phyloP scores from a whole-genome alignment of 495 filamentous ascomycete species.

The Trichocladium antarcticum region DNA sequence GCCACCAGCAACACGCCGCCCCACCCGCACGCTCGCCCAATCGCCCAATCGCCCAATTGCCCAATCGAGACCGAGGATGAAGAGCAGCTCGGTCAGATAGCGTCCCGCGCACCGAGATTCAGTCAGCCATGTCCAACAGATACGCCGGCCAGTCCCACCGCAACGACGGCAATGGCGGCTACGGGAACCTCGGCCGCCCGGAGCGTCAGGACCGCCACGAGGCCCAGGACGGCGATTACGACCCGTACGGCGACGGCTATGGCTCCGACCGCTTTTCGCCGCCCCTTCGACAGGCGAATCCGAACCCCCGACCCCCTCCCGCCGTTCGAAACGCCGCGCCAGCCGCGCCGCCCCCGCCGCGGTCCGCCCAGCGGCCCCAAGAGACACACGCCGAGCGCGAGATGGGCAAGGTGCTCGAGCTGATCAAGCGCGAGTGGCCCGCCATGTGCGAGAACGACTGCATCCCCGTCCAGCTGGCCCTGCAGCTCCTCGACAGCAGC shows the following conservation, averaged over 20 bases:
- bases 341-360: conserved; percentile 20
- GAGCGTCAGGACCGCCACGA: too few species aligned
- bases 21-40: too few species aligned
- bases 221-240: conserved; percentile 35
- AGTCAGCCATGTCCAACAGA: conserved; percentile 31
- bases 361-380: conserved; percentile 22
- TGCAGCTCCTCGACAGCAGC: conserved; percentile 87
- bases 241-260: conserved; percentile 38
- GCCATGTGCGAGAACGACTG: conserved; percentile 81
- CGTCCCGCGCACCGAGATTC: neutral
- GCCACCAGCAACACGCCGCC: too few species aligned
- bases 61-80: conserved; percentile 12
- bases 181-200: conserved; percentile 21
- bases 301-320: conserved; percentile 15
- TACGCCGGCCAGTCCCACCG: conserved; percentile 34
- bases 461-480: conserved; percentile 80
- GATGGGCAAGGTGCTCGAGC: conserved; percentile 39
- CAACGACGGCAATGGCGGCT: conserved; percentile 30
- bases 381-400: conserved; percentile 38
- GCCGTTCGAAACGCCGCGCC: conserved; percentile 10
- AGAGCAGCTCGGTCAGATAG: conserved; percentile 14
- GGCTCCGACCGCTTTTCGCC: conserved; percentile 29
- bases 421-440: conserved; percentile 81
- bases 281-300: conserved; percentile 19
- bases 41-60: too few species aligned